These are phyloP conservation scores for Stylosanthes scabra DNA, from an alignment of 331 rosid genomes.

Conservation along the genomic window DNA sequence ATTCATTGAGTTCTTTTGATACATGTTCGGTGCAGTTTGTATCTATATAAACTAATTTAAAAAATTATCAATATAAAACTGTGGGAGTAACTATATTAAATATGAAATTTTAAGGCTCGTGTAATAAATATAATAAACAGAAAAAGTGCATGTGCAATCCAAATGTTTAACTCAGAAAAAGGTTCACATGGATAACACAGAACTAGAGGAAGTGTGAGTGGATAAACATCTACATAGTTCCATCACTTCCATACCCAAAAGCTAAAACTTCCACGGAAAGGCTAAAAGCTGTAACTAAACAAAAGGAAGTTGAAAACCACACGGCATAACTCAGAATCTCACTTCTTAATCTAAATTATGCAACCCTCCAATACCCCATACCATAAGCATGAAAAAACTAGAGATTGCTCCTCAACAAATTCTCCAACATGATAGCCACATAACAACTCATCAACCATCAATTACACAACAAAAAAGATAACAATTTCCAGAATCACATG, in stretches of 20 bases:
- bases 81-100: neutral
- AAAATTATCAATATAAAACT: too few relatives aligned
- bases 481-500: conserved; percentile 23
- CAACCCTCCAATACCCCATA: neutral
- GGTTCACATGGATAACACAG: conserved; percentile 24
- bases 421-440: neutral
- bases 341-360: conserved; percentile 14
- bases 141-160: conserved; percentile 4
- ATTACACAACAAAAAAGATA: conserved; percentile 21
- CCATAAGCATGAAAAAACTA: neutral
- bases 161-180: conserved; percentile 32
- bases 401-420: conserved; percentile 1
- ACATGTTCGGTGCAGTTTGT: too few relatives aligned
- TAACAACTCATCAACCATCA: conserved; percentile 28
- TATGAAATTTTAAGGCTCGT: neutral
- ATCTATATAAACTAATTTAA: too few relatives aligned
- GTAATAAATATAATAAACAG: conserved; percentile 11
- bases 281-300: conserved; percentile 33
- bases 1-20: too few relatives aligned
- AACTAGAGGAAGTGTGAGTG: conserved; percentile 12
- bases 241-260: conserved; percentile 8
- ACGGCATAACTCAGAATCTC: conserved; percentile 33
- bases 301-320: conserved; percentile 45
- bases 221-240: conserved; percentile 30
- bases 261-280: conserved; percentile 39